phyloP scores from a whole-genome alignment of 441 rosid species.

The Hura crepitans region DNA sequence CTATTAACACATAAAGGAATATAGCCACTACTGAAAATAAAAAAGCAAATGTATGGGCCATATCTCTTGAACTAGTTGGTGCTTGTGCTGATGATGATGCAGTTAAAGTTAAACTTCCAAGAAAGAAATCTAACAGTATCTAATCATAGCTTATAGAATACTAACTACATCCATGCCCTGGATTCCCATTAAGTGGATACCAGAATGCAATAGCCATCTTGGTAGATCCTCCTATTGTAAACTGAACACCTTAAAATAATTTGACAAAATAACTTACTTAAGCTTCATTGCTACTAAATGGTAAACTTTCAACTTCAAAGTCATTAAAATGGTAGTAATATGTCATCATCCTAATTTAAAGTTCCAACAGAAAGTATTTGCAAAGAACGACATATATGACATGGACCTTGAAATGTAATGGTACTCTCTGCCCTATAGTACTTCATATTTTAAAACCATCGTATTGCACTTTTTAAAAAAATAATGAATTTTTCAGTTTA shows the following conservation, averaged over 20 bases:
- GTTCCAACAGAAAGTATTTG: not conserved
- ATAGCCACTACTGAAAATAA: slow-evolving; percentile 56
- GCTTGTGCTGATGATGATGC: slow-evolving; percentile 33
- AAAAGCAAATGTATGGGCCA: slow-evolving; percentile 58
- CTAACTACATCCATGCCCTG: slow-evolving; percentile 90
- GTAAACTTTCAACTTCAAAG: slow-evolving; percentile 17
- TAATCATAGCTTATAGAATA: slow-evolving; percentile 75
- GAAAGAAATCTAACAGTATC: slow-evolving; percentile 59
- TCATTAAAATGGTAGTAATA: not conserved
- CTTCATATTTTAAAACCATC: too few species aligned
- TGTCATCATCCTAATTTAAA: not conserved
- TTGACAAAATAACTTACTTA: slow-evolving; percentile 1
- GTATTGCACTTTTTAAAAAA: too few species aligned
- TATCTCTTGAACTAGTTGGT: slow-evolving; percentile 40
- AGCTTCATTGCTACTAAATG: slow-evolving; percentile 12
- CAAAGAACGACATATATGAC: not conserved
- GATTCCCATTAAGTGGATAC: slow-evolving; percentile 73
- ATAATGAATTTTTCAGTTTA: too few species aligned
- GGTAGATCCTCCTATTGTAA: slow-evolving; percentile 60
- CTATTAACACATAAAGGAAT: slow-evolving; percentile 52
- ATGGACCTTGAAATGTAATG: too few species aligned
- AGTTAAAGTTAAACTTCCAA: slow-evolving; percentile 35
- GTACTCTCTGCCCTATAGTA: too few species aligned
- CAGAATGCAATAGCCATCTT: slow-evolving; percentile 89
- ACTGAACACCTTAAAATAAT: slow-evolving; percentile 73